Conservation (phyloP, 192 early-diverging fungal genomes). For the Borealophlyctis nickersoniae region DNA sequence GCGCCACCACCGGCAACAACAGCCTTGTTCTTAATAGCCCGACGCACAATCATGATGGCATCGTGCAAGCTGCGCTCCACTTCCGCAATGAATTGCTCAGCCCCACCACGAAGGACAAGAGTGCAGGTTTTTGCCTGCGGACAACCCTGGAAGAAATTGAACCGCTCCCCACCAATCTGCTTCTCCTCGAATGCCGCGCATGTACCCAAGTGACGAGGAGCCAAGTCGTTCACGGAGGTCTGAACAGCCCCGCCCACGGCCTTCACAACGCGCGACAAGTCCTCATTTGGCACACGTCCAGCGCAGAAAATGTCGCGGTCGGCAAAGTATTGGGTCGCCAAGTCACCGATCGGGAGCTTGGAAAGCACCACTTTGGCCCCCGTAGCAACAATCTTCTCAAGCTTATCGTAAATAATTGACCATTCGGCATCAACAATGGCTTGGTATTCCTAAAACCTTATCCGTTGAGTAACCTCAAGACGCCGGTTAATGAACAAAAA, state of each 20-base stretch:
- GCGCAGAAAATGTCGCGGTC: slow-evolving; percentile 99
- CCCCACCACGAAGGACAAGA: slow-evolving; percentile 91
- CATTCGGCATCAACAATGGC: slow-evolving; percentile 99
- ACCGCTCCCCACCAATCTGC: slow-evolving; percentile 95
- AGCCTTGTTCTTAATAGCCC: slow-evolving; percentile 93
- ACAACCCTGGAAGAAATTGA: slow-evolving; percentile 95
- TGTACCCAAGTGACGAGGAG: slow-evolving; percentile 74
- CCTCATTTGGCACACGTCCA: slow-evolving; percentile 90
- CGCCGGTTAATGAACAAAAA: too few relatives aligned
- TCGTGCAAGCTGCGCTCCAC: slow-evolving; percentile 97
- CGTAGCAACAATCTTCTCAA: slow-evolving; percentile 90
- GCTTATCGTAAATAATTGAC: slow-evolving; percentile 98
- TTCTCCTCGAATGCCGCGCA: slow-evolving; percentile 93
- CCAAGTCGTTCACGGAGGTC: slow-evolving; percentile 85
- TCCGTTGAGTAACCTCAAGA: too few relatives aligned
- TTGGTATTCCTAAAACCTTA: slow-evolving; percentile 98
- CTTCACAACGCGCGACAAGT: slow-evolving; percentile 89
- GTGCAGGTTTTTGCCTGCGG: slow-evolving; percentile 93
- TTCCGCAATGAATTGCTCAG: slow-evolving; percentile 99
- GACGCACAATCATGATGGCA: slow-evolving; percentile 98
- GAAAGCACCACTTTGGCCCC: slow-evolving; percentile 98
- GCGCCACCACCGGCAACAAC: slow-evolving; percentile 98
- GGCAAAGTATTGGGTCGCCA: slow-evolving; percentile 99
- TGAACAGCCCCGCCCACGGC: slow-evolving; percentile 93
- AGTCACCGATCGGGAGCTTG: slow-evolving; percentile 95